These are phyloP conservation scores for Raphanus raphanistrum DNA, from an alignment of 345 rosid genomes.

Conservation along the genomic window DNA sequence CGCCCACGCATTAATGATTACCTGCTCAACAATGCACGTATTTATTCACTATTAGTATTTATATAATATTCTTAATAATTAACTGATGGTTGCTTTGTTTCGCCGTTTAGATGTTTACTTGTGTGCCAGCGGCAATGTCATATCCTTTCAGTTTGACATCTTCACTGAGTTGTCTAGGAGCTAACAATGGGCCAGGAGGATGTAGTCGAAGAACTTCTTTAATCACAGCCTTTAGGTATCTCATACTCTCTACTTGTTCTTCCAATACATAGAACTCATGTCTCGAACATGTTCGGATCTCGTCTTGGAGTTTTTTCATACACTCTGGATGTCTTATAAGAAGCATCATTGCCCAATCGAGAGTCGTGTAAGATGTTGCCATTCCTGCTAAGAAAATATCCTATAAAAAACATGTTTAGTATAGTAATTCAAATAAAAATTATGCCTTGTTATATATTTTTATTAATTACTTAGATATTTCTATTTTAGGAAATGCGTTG, in stretches of 20 bases:
- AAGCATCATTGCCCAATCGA: neutral
- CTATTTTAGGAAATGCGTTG: neutral
- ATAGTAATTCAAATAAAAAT: neutral
- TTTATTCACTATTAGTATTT: no score
- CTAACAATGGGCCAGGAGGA: neutral
- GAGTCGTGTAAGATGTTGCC: neutral
- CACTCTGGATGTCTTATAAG: neutral
- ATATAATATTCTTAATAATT: no score
- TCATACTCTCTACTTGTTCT: neutral
- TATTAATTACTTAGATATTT: neutral
- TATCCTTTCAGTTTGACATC: neutral
- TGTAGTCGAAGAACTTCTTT: neutral
- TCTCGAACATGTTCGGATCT: neutral
- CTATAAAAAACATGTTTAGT: neutral
- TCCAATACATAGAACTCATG: neutral
- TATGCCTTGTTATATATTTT: no score
- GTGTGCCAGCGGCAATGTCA: neutral
- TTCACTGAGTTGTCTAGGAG: neutral
- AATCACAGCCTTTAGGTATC: neutral
- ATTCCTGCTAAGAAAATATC: neutral
- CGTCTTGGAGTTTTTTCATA: neutral
- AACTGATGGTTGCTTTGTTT: neutral
- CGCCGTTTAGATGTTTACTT: neutral
- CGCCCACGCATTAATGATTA: constrained; percentile 40
- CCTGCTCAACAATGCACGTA: neutral